phyloP scores from a whole-genome alignment of 1,139 yeast genomes.

The Yamadazyma taylorii region DNA sequence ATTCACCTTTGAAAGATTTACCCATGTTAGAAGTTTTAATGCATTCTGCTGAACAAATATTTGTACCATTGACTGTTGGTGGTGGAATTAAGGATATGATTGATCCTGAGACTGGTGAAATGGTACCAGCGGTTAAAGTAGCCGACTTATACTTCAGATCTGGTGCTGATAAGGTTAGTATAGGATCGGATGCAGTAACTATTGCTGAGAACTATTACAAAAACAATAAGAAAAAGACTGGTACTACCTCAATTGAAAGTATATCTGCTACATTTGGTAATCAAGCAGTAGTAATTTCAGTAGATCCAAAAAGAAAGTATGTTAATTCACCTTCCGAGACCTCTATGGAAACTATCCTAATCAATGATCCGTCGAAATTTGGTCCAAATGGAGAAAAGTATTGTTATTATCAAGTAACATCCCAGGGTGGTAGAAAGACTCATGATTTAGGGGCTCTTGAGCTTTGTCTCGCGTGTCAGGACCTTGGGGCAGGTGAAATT shows the following conservation, averaged over 20 bases:
- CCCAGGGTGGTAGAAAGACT: slow-evolving; percentile 90
- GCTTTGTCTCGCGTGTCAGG: slow-evolving; percentile 83
- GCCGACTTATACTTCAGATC: slow-evolving; percentile 90
- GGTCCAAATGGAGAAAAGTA: slow-evolving; percentile 87
- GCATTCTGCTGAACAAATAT: slow-evolving; percentile 81
- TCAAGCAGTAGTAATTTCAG: slow-evolving; percentile 96
- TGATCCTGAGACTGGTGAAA: slow-evolving; percentile 73
- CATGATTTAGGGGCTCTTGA: slow-evolving; percentile 93
- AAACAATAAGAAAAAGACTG: slow-evolving; percentile 56
- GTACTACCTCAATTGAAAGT: slow-evolving; percentile 84
- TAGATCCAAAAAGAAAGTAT: slow-evolving; percentile 89
- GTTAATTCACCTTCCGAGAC: slow-evolving; percentile 61
- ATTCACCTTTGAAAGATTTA: slow-evolving; percentile 85
- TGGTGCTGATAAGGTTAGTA: slow-evolving; percentile 96
- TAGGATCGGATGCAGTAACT: slow-evolving; percentile 93
- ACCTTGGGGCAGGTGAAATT: slow-evolving; percentile 95
- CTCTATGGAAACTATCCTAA: slow-evolving; percentile 53
- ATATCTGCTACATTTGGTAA: slow-evolving; percentile 89
- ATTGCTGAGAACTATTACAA: slow-evolving; percentile 84
- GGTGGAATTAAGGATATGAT: slow-evolving; percentile 92
- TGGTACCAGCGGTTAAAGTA: slow-evolving; percentile 81
- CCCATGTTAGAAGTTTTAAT: slow-evolving; percentile 92
- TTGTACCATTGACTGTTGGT: slow-evolving; percentile 96
- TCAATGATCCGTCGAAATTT: slow-evolving; percentile 43
- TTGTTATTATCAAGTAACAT: slow-evolving; percentile 93